Conservation (phyloP, 768 basidiomycete species). For the Suillus lakei region DNA sequence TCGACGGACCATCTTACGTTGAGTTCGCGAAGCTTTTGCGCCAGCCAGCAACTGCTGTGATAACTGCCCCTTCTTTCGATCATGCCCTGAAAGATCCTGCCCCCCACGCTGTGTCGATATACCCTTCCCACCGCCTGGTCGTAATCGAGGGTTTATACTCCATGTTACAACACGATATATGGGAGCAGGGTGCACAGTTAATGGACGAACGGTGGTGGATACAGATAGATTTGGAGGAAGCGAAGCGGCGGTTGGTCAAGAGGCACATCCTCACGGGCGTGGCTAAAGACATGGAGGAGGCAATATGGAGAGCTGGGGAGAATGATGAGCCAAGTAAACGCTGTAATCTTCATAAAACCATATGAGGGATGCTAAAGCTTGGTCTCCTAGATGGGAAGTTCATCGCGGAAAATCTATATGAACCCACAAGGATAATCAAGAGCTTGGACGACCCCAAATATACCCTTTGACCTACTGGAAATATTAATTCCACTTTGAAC, state of each 20-base stretch:
- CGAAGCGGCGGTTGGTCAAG: slow-evolving; percentile 61
- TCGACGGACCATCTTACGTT: slow-evolving; percentile 76
- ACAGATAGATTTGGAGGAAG: slow-evolving; percentile 58
- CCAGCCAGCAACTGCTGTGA: slow-evolving; percentile 31
- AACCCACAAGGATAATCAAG: slow-evolving; percentile 44
- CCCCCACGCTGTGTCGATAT: slow-evolving; percentile 59
- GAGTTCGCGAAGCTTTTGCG: slow-evolving; percentile 66
- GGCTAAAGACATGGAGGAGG: slow-evolving; percentile 65
- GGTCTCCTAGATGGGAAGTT: slow-evolving; percentile 47
- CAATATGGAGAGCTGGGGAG: slow-evolving; percentile 69
- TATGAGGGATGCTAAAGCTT: slow-evolving; percentile 5
- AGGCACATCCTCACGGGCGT: slow-evolving; percentile 84
- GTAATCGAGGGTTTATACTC: slow-evolving; percentile 92
- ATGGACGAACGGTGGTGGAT: slow-evolving; percentile 86
- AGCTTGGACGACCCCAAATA: slow-evolving; percentile 47
- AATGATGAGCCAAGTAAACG: slow-evolving; percentile 78
- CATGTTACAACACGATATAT: slow-evolving; percentile 73
- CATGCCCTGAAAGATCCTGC: slow-evolving; percentile 89
- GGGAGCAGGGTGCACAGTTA: slow-evolving; percentile 64
- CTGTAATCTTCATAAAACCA: not conserved
- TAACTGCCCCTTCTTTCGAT: slow-evolving; percentile 83
- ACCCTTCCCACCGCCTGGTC: slow-evolving; percentile 73
- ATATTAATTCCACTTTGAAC: not conserved
- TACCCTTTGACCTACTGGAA: slow-evolving; percentile 9
- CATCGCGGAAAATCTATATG: slow-evolving; percentile 42